Base-by-base conservation (phyloP, 371 early-diverging fungal species). In the Parasitella parasitica region DNA sequence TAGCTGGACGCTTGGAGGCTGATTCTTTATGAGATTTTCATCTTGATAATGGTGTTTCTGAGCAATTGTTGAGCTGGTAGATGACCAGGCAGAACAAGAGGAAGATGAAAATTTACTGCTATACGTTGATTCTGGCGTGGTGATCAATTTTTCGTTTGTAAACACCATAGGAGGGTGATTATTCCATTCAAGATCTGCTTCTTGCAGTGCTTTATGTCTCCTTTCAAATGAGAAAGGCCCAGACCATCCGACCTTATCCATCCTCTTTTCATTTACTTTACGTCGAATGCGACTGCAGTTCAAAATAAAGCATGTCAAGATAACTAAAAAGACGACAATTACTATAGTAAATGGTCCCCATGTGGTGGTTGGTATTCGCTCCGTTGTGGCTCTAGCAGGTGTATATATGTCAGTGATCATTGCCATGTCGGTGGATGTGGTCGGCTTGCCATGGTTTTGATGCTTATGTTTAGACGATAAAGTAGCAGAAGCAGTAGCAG, bases 271-370 rank as follows among this genome's bases (percentile, higher is more conserved):
- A 27, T 37, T 51, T 9, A 76, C 63, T 22, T 38, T 59, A 7
- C 67, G 68, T 20, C 68, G 63, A 30, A 76, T 61, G 9, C 71
- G 61, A 51, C 61, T 57, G 28, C 73, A 76, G 28, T 76, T 71
- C 13, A 73, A 51, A 20, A 76, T 76, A n/a, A 63, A 41, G 43
- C 76, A 76, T 49, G 73, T 73, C 22, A 76, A 54, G 4, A 73
- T n/a, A 9, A 69, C 64, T 36, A 76, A 56, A 18, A 55, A 52
- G 16, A 70, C 64, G 22, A 73, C 54, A 12, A 71, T 32, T 8
- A 69, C 38, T 11, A 71, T 64, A 2, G 73, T 71, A 20, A 66
- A 64, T 0, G 76, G 67, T 0, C 73, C 73, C 37, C 63, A 60
- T 5, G 76, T 66, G 5, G 64, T 57, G 15, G 76, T 76, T 3